Percentiles rank a stretch among this genome's conserved stretches.
Conservation (phyloP, 768 basidiomycete genomes). For the Galerina marginata region DNA sequence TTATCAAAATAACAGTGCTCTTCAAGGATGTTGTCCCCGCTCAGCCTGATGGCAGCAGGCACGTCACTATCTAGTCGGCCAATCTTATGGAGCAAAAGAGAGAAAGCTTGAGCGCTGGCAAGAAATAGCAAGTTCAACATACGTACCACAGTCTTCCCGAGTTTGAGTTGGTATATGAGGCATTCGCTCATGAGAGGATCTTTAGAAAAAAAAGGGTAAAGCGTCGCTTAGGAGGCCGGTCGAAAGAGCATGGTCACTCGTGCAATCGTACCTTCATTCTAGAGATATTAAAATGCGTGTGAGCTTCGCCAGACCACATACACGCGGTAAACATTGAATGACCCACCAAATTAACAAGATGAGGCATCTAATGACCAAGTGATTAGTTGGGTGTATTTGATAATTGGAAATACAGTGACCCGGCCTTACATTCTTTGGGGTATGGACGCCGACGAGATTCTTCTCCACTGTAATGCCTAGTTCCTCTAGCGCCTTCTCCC, state of each 20-base stretch:
- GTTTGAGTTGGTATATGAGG: slow-evolving; percentile 90
- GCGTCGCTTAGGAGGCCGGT: slow-evolving; percentile 3
- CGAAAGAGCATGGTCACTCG: slow-evolving; percentile 10
- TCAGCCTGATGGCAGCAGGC: slow-evolving; percentile 87
- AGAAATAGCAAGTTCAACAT: slow-evolving; percentile 7
- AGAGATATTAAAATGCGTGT: slow-evolving; percentile 19
- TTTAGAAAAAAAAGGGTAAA: slow-evolving; percentile 30
- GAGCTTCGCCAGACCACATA: slow-evolving; percentile 21
- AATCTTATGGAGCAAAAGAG: slow-evolving; percentile 51
- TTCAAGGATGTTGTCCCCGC: slow-evolving; percentile 88
- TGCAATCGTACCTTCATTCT: slow-evolving; percentile 71
- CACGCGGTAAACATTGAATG: slow-evolving; percentile 21
- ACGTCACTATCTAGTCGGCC: slow-evolving; percentile 87
- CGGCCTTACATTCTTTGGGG: slow-evolving; percentile 88
- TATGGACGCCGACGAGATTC: slow-evolving; percentile 95
- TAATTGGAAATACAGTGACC: slow-evolving; percentile 3
- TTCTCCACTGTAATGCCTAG: slow-evolving; percentile 98
- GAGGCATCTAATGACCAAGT: slow-evolving; percentile 71
- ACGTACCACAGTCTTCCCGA: slow-evolving; percentile 76
- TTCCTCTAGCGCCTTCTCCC: slow-evolving; percentile 97
- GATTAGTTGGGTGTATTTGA: slow-evolving; percentile 1
- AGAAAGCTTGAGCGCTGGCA: slow-evolving; percentile 4
- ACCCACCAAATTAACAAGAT: slow-evolving; percentile 90
- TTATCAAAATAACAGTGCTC: slow-evolving; percentile 96
- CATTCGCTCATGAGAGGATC: slow-evolving; percentile 98